Conservation (phyloP, 1,284 basidiomycete genomes). For the Boletellus deceptivus region DNA sequence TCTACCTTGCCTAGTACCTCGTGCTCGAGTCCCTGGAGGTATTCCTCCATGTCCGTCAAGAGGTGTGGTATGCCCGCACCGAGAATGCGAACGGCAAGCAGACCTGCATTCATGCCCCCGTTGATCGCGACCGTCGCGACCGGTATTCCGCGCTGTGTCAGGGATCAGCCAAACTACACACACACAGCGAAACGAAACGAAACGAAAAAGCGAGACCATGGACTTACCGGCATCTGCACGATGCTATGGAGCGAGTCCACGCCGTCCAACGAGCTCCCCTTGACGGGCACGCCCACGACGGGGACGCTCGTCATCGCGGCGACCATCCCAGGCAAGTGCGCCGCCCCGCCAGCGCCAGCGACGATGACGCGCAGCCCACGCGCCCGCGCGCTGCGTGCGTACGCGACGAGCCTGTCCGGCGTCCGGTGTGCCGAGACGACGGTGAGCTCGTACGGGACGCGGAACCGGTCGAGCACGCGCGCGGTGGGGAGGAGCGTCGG, state of each 20-base stretch:
- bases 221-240: slow-evolving; percentile 97
- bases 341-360: slow-evolving; percentile 95
- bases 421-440: slow-evolving; percentile 98
- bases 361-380: slow-evolving; percentile 83
- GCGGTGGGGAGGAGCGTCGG: slow-evolving; percentile 92
- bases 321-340: slow-evolving; percentile 98
- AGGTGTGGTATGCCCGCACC: slow-evolving; percentile 72
- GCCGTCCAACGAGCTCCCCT: slow-evolving; percentile 90
- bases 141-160: slow-evolving; percentile 84
- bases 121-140: slow-evolving; percentile 98
- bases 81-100: slow-evolving; percentile 90
- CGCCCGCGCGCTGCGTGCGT: slow-evolving; percentile 74
- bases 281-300: slow-evolving; percentile 96
- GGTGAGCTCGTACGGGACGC: slow-evolving; percentile 89
- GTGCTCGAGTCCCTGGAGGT: slow-evolving; percentile 72
- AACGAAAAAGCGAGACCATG: too few species aligned
- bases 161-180: not conserved
- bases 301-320: slow-evolving; percentile 92
- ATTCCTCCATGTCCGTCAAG: slow-evolving; percentile 69
- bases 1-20: slow-evolving; percentile 88
- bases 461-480: slow-evolving; percentile 78
- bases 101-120: slow-evolving; percentile 91
- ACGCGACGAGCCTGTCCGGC: slow-evolving; percentile 82
- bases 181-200: not conserved
- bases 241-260: slow-evolving; percentile 97